Evolutionary conservation across 169 alveolate species (phyloP).

Genomic region (Babesia microti): DNA sequence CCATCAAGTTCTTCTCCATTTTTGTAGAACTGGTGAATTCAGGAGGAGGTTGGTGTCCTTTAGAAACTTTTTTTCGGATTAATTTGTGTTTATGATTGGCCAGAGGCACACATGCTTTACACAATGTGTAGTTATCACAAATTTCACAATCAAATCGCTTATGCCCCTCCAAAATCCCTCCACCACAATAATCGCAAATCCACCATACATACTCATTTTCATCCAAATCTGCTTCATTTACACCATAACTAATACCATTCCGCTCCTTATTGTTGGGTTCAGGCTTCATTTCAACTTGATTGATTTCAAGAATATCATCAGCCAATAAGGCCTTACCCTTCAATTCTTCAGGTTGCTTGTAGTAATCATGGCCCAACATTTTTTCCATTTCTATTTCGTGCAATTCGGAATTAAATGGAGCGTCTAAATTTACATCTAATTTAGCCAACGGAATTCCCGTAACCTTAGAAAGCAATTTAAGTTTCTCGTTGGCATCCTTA

Average conservation of each 20-base stretch:
- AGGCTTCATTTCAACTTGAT: slow-evolving; percentile 4
- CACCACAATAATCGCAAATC: slow-evolving; percentile 53
- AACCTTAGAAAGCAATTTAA: slow-evolving; percentile 9
- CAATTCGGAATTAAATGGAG: slow-evolving; percentile 38
- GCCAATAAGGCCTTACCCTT: slow-evolving; percentile 2
- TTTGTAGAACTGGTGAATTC: slow-evolving; percentile 24
- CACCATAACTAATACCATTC: background rate
- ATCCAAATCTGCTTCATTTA: background rate
- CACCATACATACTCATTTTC: slow-evolving; percentile 53
- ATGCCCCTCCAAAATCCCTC: slow-evolving; percentile 43
- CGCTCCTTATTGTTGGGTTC: background rate
- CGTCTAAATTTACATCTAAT: slow-evolving; percentile 25
- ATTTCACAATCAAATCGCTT: slow-evolving; percentile 50
- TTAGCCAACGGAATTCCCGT: slow-evolving; percentile 16
- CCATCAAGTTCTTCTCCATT: slow-evolving; percentile 1
- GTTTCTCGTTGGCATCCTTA: slow-evolving; percentile 4
- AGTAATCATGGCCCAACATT: slow-evolving; percentile 7
- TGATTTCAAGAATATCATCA: slow-evolving; percentile 1
- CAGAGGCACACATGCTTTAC: slow-evolving; percentile 45
- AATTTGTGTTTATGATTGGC: slow-evolving; percentile 47
- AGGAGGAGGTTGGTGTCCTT: slow-evolving; percentile 26
- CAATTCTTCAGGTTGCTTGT: background rate
- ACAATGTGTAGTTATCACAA: slow-evolving; percentile 54
- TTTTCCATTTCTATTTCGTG: slow-evolving; percentile 33
- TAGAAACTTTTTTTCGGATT: slow-evolving; percentile 34